phyloP scores from a whole-genome alignment of 73 alveolate genomes.

The Paramecium sonneborni region DNA sequence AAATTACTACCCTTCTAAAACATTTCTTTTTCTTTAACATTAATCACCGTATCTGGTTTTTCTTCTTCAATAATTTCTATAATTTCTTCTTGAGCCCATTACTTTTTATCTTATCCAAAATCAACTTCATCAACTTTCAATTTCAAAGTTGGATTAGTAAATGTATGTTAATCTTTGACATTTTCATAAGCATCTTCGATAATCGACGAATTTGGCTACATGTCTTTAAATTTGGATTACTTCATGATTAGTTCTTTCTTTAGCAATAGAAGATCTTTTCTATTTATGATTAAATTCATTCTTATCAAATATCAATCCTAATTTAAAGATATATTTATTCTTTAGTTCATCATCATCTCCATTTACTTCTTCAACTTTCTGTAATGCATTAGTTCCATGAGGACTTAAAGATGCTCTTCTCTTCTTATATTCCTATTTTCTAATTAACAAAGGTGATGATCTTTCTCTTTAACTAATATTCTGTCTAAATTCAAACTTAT shows the following conservation, averaged over 20 bases:
- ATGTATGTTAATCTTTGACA: neutral
- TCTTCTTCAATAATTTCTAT: slow-evolving; percentile 3
- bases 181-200: slow-evolving; percentile 9
- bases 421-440: neutral
- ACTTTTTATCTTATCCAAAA: neutral
- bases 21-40: slow-evolving; percentile 9
- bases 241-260: neutral
- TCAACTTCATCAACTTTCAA: slow-evolving; percentile 10
- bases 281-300: slow-evolving; percentile 9
- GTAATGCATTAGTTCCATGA: neutral
- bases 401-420: slow-evolving; percentile 14
- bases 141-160: neutral
- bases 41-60: neutral
- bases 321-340: neutral
- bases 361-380: neutral
- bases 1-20: neutral
- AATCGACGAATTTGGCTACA: neutral
- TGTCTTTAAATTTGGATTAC: neutral
- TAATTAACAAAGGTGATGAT: neutral
- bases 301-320: slow-evolving; percentile 19
- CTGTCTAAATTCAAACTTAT: neutral
- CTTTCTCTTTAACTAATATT: neutral
- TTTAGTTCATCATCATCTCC: slow-evolving; percentile 13
- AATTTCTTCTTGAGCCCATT: neutral
- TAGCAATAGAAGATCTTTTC: neutral